Conservation (phyloP, 306 rosid species). For the Pterocarpus macrocarpus region DNA sequence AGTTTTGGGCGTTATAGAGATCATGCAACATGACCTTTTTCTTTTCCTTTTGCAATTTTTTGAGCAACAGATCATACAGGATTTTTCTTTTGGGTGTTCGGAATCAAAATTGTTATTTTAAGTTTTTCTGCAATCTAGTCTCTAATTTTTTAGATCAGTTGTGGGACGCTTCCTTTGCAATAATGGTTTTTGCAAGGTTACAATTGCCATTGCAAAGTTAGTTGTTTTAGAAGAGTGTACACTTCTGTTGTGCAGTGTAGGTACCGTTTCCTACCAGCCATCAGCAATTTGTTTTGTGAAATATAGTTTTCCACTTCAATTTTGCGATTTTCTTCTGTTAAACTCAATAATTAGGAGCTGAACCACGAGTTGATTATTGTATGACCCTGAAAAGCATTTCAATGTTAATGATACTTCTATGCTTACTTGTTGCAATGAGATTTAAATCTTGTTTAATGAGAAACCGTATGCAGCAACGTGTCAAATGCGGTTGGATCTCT, state of each 20-base stretch:
- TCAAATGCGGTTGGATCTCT: constrained; percentile 32
- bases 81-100: constrained; percentile 33
- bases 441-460: constrained; percentile 25
- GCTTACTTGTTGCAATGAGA: not conserved
- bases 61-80: not conserved
- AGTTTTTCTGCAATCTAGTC: constrained; percentile 49
- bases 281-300: not conserved
- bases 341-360: constrained; percentile 13
- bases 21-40: constrained; percentile 11
- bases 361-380: constrained; percentile 4
- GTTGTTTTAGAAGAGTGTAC: constrained; percentile 5
- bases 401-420: not conserved
- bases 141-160: constrained; percentile 45
- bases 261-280: not conserved
- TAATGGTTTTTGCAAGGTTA: constrained; percentile 50
- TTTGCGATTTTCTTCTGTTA: constrained; percentile 38
- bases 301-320: constrained; percentile 32
- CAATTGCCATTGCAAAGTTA: constrained; percentile 24
- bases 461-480: constrained; percentile 50
- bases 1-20: constrained; percentile 48
- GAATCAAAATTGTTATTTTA: constrained; percentile 39
- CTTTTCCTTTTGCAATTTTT: not conserved
- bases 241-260: not conserved
- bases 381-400: not conserved
- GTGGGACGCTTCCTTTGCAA: constrained; percentile 49